Conservation (phyloP, 352 stramenopile genomes). For the Aphanomyces invadans region DNA sequence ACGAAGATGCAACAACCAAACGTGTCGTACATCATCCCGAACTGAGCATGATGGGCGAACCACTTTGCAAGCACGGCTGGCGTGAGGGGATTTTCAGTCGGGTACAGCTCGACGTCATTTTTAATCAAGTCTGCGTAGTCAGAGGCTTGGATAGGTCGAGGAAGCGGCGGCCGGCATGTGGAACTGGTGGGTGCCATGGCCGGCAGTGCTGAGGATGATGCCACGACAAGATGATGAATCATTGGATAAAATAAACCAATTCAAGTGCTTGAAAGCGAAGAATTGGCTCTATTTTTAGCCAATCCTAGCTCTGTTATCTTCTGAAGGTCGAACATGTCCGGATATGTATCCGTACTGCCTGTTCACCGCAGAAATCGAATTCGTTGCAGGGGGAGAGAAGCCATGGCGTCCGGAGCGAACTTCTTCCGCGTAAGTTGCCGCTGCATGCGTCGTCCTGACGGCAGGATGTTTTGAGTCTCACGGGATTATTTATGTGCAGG, state of each 20-base stretch:
- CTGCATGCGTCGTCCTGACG: neutral
- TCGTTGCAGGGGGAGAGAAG: neutral
- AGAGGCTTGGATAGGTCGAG: neutral
- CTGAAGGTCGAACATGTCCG: too few relatives aligned
- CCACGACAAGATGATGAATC: too few relatives aligned
- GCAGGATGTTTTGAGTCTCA: neutral
- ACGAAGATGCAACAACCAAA: constrained; percentile 23
- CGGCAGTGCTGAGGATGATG: too few relatives aligned
- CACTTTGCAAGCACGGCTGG: neutral
- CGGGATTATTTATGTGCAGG: constrained; percentile 27
- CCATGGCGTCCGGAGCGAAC: constrained; percentile 20
- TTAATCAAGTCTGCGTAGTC: constrained; percentile 13
- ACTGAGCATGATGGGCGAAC: constrained; percentile 4
- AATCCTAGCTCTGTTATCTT: neutral
- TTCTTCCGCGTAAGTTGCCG: constrained; percentile 19
- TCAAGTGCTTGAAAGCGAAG: too few relatives aligned
- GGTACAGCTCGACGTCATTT: constrained; percentile 17
- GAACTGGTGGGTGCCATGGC: too few relatives aligned
- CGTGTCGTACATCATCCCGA: constrained; percentile 23
- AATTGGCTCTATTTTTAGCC: too few relatives aligned
- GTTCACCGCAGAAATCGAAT: neutral
- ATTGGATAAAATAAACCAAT: too few relatives aligned
- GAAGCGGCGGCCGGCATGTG: constrained; percentile 1
- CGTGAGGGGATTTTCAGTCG: constrained; percentile 16
- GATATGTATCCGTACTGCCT: neutral